A percentile compares a stretch with the other conserved stretches of the same genome.
phyloP scores from a whole-genome alignment of 1,139 yeast species.

The Petasospora fabianii region DNA sequence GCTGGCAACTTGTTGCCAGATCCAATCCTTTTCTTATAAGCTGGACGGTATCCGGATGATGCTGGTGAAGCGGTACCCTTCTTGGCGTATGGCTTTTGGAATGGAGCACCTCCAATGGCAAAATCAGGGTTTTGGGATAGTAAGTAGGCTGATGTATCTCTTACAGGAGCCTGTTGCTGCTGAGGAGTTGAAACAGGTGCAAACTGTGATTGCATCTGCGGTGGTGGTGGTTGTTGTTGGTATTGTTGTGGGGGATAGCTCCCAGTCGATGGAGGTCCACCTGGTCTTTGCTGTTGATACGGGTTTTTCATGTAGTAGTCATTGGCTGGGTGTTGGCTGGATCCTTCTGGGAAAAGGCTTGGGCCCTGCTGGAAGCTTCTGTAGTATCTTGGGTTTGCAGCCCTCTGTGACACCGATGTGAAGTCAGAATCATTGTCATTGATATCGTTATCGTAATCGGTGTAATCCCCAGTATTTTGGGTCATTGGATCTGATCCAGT shows the following conservation, averaged over 20 bases:
- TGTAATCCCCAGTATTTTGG: slow-evolving; percentile 10
- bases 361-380: slow-evolving; percentile 22
- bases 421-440: slow-evolving; percentile 49
- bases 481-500: background rate
- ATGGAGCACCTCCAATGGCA: slow-evolving; percentile 35
- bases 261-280: background rate
- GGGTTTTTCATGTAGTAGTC: slow-evolving; percentile 9
- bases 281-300: slow-evolving; percentile 9
- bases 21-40: slow-evolving; percentile 34
- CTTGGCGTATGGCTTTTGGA: slow-evolving; percentile 19
- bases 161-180: slow-evolving; percentile 14
- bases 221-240: slow-evolving; percentile 1
- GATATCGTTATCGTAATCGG: slow-evolving; percentile 16
- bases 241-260: slow-evolving; percentile 6
- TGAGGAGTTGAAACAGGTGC: too few species aligned
- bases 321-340: background rate
- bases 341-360: slow-evolving; percentile 17
- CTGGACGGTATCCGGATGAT: slow-evolving; percentile 27
- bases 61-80: slow-evolving; percentile 23
- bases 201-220: slow-evolving; percentile 2
- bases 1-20: slow-evolving; percentile 29
- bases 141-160: slow-evolving; percentile 45
- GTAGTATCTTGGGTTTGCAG: slow-evolving; percentile 56
- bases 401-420: slow-evolving; percentile 79
- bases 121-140: slow-evolving; percentile 54